These are phyloP conservation scores for Neohortaea acidophila DNA, from an alignment of 495 filamentous ascomycete species.

Conservation along the genomic window DNA sequence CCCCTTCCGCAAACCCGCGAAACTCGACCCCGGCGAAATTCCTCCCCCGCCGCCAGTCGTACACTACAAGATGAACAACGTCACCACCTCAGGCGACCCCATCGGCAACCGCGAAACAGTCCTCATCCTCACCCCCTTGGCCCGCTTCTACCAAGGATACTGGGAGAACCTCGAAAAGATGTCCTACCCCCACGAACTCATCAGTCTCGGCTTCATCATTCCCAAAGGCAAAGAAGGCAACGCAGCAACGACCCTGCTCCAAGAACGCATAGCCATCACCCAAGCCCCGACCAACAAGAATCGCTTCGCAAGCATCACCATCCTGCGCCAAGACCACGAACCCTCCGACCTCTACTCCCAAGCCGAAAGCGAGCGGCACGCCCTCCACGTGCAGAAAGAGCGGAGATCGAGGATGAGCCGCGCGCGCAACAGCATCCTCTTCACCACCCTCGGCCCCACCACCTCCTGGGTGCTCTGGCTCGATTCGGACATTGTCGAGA, in stretches of 20 bases:
- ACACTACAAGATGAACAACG: slow-evolving; percentile 85
- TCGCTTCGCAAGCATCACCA: slow-evolving; percentile 81
- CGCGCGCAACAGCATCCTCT: slow-evolving; percentile 83
- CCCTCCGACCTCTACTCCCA: slow-evolving; percentile 65
- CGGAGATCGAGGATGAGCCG: slow-evolving; percentile 81
- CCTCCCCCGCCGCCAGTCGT: slow-evolving; percentile 69
- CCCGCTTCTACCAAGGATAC: slow-evolving; percentile 82
- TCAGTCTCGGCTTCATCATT: slow-evolving; percentile 91
- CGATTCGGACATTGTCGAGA: slow-evolving; percentile 84
- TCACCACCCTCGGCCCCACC: slow-evolving; percentile 88
- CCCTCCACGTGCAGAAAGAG: slow-evolving; percentile 70
- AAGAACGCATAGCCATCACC: slow-evolving; percentile 68
- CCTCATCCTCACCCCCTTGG: slow-evolving; percentile 82
- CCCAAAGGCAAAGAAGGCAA: slow-evolving; percentile 85
- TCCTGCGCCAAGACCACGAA: slow-evolving; percentile 90
- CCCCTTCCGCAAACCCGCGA: slow-evolving; percentile 55
- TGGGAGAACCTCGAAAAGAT: slow-evolving; percentile 87
- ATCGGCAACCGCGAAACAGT: slow-evolving; percentile 67
- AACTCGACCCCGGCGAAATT: slow-evolving; percentile 31
- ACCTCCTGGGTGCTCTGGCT: slow-evolving; percentile 97
- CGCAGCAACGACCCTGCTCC: slow-evolving; percentile 59
- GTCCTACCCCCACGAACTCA: slow-evolving; percentile 79
- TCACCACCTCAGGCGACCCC: slow-evolving; percentile 64
- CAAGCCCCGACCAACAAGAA: slow-evolving; percentile 63
- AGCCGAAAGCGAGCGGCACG: slow-evolving; percentile 76